phyloP scores from a whole-genome alignment of 2,329 filamentous ascomycete species.

The Paracoccidioides lutzii region DNA sequence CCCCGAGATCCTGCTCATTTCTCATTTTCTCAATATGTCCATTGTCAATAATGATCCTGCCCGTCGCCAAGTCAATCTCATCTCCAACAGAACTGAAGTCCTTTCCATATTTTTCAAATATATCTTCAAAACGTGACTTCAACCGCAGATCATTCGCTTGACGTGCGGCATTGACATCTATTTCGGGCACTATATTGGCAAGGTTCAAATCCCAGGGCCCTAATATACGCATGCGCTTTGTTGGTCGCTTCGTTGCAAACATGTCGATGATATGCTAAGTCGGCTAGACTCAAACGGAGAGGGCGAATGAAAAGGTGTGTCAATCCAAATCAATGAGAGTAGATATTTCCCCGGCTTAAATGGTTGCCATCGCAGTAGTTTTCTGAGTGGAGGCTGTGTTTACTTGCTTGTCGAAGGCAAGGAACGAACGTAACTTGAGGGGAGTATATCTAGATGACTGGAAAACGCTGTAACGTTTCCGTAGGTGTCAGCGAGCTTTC shows the following conservation, averaged over 20 bases:
- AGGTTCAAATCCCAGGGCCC: not conserved
- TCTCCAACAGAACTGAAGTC: conserved; percentile 77
- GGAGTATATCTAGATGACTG: not conserved
- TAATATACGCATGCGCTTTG: conserved; percentile 48
- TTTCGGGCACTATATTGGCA: conserved; percentile 4
- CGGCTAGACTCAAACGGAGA: not conserved
- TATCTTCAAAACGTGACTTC: conserved; percentile 73
- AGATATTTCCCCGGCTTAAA: not conserved
- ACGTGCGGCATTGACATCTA: conserved; percentile 44
- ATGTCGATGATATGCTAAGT: not conserved
- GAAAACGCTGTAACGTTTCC: not conserved
- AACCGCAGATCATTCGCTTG: conserved; percentile 56
- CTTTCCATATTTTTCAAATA: conserved; percentile 76
- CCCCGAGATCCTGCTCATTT: conserved; percentile 42
- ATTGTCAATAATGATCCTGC: conserved; percentile 77
- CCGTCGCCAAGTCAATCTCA: conserved; percentile 74
- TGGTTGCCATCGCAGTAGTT: not conserved
- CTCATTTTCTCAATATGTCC: conserved; percentile 61
- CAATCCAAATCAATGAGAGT: not conserved
- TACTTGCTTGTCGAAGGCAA: not conserved
- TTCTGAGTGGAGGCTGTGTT: not conserved
- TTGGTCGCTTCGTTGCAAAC: conserved; percentile 21
- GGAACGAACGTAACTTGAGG: not conserved
- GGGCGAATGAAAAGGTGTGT: not conserved
- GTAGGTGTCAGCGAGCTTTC: not conserved